Evolutionary conservation across 495 filamentous ascomycete species (phyloP).

Genomic region (Xylaria acuta): DNA sequence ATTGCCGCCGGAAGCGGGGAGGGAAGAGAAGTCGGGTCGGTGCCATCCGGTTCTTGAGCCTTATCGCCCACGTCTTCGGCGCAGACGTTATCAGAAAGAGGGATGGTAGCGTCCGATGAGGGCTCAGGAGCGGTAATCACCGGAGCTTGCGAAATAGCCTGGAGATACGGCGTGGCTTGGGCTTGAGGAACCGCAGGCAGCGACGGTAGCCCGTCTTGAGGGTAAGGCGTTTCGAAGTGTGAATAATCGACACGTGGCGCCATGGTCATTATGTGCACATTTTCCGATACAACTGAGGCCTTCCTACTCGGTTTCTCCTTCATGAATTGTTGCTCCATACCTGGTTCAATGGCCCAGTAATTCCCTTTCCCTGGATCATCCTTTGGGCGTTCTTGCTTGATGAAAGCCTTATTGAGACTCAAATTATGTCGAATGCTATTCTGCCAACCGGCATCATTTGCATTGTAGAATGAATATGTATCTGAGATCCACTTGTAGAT

Average conservation of each 20-base stretch:
- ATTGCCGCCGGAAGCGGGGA: constrained; percentile 61
- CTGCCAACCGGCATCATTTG: constrained; percentile 89
- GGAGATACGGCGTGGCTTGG: constrained; percentile 25
- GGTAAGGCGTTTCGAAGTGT: constrained; percentile 32
- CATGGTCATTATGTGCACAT: constrained; percentile 54
- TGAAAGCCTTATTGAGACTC: constrained; percentile 96
- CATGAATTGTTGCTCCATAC: constrained; percentile 84
- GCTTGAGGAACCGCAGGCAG: constrained; percentile 44
- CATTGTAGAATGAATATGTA: constrained; percentile 85
- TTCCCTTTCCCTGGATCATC: constrained; percentile 99
- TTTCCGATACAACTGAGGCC: constrained; percentile 47
- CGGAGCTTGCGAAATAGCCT: constrained; percentile 35
- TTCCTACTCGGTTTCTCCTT: constrained; percentile 77
- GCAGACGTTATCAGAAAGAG: constrained; percentile 75
- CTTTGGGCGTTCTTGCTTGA: constrained; percentile 94
- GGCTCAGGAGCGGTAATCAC: constrained; percentile 58
- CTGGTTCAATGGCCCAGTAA: constrained; percentile 93
- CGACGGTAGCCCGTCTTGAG: constrained; percentile 42
- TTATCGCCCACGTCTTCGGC: constrained; percentile 66
- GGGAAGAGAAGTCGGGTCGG: constrained; percentile 64
- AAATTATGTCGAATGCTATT: constrained; percentile 99
- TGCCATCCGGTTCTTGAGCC: constrained; percentile 54
- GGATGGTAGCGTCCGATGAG: constrained; percentile 95
- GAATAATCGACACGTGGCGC: constrained; percentile 48
- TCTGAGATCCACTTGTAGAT: constrained; percentile 99